Conservation (phyloP, 2,329 filamentous ascomycete species). For the Fusarium mangiferae region DNA sequence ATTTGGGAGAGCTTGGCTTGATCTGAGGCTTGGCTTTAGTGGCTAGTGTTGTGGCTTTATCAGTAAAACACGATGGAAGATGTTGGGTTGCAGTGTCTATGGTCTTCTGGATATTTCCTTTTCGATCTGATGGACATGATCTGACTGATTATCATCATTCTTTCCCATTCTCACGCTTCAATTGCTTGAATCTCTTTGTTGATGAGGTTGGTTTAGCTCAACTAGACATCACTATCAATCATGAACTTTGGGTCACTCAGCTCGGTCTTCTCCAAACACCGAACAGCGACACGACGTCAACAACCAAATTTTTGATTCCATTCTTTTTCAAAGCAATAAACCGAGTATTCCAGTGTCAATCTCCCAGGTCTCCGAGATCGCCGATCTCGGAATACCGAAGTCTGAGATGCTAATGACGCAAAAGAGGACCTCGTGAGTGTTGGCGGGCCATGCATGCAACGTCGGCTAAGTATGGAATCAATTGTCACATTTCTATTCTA, state of each 20-base stretch:
- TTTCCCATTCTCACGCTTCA: background rate
- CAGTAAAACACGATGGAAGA: background rate
- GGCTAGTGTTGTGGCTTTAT: slow-evolving; percentile 10
- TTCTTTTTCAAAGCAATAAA: background rate
- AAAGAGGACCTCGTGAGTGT: background rate
- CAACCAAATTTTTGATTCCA: background rate
- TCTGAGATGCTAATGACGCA: slow-evolving; percentile 6
- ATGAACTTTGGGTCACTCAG: slow-evolving; percentile 5
- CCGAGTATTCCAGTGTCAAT: background rate
- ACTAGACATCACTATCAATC: background rate
- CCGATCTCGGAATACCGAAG: slow-evolving; percentile 27
- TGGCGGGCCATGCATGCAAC: background rate
- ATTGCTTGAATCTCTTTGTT: background rate
- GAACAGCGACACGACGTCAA: slow-evolving; percentile 8
- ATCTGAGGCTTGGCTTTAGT: background rate
- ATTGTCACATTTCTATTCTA: background rate
- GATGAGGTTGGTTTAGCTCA: background rate
- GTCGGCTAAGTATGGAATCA: background rate
- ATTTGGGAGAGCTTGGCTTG: background rate
- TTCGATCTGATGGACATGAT: background rate
- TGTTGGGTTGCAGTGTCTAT: background rate
- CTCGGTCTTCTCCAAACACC: slow-evolving; percentile 17
- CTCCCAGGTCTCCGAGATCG: slow-evolving; percentile 13
- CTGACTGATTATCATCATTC: accelerated
- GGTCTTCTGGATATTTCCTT: background rate